A percentile compares a stretch with the other conserved stretches of the same genome.
Evolutionary conservation across 768 basidiomycete genomes (phyloP).

Genomic region (Xanthoconium purpureum): DNA sequence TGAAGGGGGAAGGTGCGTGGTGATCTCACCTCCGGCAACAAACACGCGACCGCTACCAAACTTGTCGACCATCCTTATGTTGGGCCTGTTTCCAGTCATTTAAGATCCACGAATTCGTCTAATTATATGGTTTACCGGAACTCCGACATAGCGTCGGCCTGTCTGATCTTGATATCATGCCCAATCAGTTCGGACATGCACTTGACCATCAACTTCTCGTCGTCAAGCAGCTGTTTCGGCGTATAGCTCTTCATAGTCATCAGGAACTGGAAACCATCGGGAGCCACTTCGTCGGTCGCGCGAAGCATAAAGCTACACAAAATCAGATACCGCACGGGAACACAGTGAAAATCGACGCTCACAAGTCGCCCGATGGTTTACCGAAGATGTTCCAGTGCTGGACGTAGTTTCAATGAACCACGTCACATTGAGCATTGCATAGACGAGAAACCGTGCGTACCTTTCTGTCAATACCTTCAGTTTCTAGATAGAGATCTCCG

Average conservation of each 20-base stretch:
- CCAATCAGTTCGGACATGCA: constrained; percentile 29
- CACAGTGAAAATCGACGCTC: not conserved
- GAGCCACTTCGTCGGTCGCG: constrained; percentile 16
- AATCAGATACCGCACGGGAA: not conserved
- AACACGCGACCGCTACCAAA: constrained; percentile 45
- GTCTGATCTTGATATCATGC: constrained; percentile 31
- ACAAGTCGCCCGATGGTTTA: constrained; percentile 2
- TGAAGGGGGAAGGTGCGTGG: not conserved
- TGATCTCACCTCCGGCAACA: constrained; percentile 40
- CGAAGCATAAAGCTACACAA: constrained; percentile 6
- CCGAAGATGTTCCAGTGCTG: constrained; percentile 28
- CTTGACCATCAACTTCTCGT: constrained; percentile 28
- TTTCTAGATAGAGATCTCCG: constrained; percentile 37
- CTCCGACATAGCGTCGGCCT: constrained; percentile 24
- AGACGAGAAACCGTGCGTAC: constrained; percentile 10
- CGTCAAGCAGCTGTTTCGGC: constrained; percentile 12
- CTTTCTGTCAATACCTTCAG: constrained; percentile 27
- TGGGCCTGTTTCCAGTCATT: constrained; percentile 34
- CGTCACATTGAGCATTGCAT: not conserved
- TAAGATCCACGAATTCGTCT: not conserved
- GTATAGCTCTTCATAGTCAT: constrained; percentile 7
- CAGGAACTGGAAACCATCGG: constrained; percentile 21
- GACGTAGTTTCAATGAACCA: not conserved
- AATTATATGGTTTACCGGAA: constrained; percentile 26
- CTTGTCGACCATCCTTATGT: constrained; percentile 46